Percentiles rank a stretch among this genome's conserved stretches.
phyloP scores from a whole-genome alignment of 257 asterid genomes.

The Leptodermis oblonga region DNA sequence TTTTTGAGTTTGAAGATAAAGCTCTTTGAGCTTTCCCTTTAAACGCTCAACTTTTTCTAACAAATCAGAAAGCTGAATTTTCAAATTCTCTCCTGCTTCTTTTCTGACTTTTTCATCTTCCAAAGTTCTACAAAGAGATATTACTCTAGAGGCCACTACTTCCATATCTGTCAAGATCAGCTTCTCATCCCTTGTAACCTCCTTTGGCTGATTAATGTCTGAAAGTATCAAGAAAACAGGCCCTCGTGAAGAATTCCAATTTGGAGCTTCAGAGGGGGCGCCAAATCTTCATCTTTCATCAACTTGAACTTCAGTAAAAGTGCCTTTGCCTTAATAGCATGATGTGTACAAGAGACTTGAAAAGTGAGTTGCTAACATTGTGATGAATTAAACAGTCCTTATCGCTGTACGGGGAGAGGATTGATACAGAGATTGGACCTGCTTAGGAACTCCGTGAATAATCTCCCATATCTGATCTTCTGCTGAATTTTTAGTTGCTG shows the following conservation, averaged over 20 bases:
- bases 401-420: background rate
- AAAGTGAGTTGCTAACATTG: background rate
- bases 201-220: background rate
- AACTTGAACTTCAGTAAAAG: background rate
- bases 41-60: background rate
- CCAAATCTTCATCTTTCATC: background rate
- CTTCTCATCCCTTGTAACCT: background rate
- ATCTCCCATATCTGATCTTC: background rate
- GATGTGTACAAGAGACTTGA: background rate
- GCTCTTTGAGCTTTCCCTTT: background rate
- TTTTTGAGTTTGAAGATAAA: background rate
- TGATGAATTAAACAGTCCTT: background rate
- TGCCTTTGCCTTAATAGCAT: background rate
- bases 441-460: background rate
- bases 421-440: constrained; percentile 3
- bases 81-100: background rate
- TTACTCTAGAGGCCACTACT: background rate
- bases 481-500: background rate
- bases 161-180: background rate
- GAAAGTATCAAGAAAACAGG: background rate
- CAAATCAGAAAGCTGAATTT: background rate
- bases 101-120: background rate
- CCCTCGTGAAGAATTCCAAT: background rate
- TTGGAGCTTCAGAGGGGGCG: too few species aligned
- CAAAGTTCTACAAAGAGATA: background rate